Evolutionary conservation across 441 rosid species (phyloP).

Genomic region (Eugenia klotzschiana): DNA sequence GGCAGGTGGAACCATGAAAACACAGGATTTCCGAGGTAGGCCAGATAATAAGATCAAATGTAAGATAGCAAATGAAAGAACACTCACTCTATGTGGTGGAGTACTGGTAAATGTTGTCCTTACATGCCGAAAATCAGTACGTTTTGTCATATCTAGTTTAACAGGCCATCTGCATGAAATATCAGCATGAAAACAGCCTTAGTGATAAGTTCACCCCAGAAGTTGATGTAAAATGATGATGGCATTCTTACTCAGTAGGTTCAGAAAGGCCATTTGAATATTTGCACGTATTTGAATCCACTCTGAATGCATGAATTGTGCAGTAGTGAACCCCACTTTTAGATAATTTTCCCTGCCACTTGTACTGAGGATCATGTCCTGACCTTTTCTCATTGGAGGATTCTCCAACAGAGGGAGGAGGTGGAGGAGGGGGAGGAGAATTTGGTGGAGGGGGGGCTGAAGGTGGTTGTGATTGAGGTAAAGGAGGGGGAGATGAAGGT

Average conservation of each 20-base stretch:
- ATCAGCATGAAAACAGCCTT: not conserved
- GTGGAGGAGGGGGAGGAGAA: constrained; percentile 42
- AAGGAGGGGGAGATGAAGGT: constrained; percentile 30
- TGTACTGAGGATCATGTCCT: constrained; percentile 25
- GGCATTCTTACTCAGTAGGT: constrained; percentile 59
- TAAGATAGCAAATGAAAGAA: not conserved
- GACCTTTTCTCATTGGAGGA: constrained; percentile 28
- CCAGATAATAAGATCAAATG: not conserved
- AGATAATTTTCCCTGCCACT: constrained; percentile 75
- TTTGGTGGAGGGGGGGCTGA: constrained; percentile 70
- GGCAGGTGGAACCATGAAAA: not conserved
- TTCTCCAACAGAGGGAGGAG: constrained; percentile 37
- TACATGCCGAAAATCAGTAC: constrained; percentile 78
- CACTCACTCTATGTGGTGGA: constrained; percentile 69
- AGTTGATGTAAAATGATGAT: not conserved
- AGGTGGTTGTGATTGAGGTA: constrained; percentile 65
- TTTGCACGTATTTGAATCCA: constrained; percentile 67
- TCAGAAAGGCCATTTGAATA: constrained; percentile 58
- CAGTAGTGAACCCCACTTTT: constrained; percentile 91
- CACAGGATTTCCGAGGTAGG: not conserved
- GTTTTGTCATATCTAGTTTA: constrained; percentile 82
- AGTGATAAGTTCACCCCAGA: not conserved
- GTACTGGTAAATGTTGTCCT: constrained; percentile 61
- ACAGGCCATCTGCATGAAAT: constrained; percentile 74
- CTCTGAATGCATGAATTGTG: constrained; percentile 52